Percentiles rank a stretch among this genome's conserved stretches.
Evolutionary conservation across 2,329 filamentous ascomycete species (phyloP).

Genomic region (Microdochium trichocladiopsis): DNA sequence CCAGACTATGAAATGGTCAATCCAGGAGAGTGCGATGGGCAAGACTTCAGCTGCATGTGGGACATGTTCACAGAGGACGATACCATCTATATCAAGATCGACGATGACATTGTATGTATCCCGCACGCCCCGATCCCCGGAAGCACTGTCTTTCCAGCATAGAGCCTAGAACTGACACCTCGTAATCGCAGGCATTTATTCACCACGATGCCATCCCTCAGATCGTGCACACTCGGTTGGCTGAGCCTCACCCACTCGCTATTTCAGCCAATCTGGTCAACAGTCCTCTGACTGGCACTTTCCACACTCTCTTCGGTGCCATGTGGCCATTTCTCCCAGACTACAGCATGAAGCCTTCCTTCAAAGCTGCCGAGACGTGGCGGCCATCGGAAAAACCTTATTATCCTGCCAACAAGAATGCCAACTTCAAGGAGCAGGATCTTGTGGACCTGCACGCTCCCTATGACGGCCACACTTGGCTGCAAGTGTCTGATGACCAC

Average conservation of each 20-base stretch:
- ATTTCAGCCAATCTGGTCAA: conserved; percentile 52
- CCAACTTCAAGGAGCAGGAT: conserved; percentile 15
- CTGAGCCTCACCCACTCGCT: conserved; percentile 40
- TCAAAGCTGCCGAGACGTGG: conserved; percentile 25
- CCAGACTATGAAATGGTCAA: conserved; percentile 27
- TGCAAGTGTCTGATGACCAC: conserved; percentile 34
- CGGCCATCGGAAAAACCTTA: conserved; percentile 22
- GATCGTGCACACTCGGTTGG: conserved; percentile 42
- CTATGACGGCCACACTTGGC: conserved; percentile 40
- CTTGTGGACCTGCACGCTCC: conserved; percentile 17
- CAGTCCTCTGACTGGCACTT: conserved; percentile 43
- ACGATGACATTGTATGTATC: conserved; percentile 36
- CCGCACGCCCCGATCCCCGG: too few species aligned
- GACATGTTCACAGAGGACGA: conserved; percentile 19
- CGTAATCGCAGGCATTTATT: conserved; percentile 14
- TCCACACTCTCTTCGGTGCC: conserved; percentile 46
- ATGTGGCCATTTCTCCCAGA: conserved; percentile 48
- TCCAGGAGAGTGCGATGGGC: conserved; percentile 20
- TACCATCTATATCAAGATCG: conserved; percentile 34
- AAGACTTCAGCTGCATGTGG: conserved; percentile 29
- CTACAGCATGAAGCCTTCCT: conserved; percentile 13
- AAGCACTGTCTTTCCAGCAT: not conserved
- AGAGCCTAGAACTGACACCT: not conserved
- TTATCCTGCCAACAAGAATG: conserved; percentile 15
- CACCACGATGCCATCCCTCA: conserved; percentile 37